These are phyloP conservation scores for Schoenoplectus triqueter DNA, from an alignment of 202 grass and related monocot genomes.

Conservation along the genomic window DNA sequence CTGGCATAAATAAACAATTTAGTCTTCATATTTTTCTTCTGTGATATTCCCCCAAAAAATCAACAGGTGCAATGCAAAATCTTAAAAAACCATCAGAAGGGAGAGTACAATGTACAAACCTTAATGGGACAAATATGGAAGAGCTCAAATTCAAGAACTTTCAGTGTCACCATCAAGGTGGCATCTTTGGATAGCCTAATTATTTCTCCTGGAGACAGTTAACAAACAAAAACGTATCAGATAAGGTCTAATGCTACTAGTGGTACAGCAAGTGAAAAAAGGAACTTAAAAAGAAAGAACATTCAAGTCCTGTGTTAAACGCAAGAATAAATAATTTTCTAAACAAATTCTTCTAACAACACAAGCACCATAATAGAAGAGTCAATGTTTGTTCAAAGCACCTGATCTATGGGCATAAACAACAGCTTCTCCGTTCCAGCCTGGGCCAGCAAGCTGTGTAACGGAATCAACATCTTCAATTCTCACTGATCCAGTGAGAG, in stretches of 20 bases:
- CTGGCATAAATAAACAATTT: neutral
- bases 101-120: conserved; percentile 9
- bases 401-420: conserved; percentile 62
- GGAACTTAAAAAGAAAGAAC: neutral
- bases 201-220: conserved; percentile 44
- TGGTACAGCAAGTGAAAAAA: neutral
- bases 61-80: conserved; percentile 13
- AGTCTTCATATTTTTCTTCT: neutral
- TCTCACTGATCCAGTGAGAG: conserved; percentile 53
- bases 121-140: conserved; percentile 70
- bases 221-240: conserved; percentile 9
- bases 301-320: neutral
- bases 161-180: conserved; percentile 68
- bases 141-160: conserved; percentile 72
- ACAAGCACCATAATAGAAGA: neutral
- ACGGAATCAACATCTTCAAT: conserved; percentile 61
- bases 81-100: neutral
- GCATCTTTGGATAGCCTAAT: conserved; percentile 59
- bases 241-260: conserved; percentile 15
- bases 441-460: conserved; percentile 28
- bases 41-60: neutral
- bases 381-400: neutral
- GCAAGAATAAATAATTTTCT: neutral
- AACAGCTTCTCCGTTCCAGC: conserved; percentile 51
- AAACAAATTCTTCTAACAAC: neutral